phyloP scores from a whole-genome alignment of 2,329 filamentous ascomycete species.

The Alternaria postmessia region DNA sequence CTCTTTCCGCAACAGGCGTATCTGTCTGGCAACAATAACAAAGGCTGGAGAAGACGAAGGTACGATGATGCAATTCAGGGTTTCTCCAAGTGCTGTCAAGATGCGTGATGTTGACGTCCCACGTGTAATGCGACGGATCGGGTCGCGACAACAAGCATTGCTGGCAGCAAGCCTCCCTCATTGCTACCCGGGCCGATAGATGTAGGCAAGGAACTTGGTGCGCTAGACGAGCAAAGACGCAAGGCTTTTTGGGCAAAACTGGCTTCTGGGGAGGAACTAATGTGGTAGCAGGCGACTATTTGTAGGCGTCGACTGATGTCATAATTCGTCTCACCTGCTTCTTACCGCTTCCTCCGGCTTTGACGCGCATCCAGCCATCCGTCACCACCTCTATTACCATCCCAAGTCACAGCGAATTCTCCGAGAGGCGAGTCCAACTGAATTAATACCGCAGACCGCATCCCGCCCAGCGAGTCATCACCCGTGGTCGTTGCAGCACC shows the following conservation, averaged over 20 bases:
- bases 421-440: constrained; percentile 1
- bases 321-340: constrained; percentile 18
- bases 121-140: background rate
- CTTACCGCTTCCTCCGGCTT: constrained; percentile 20
- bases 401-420: constrained; percentile 9
- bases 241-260: constrained; percentile 4
- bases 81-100: background rate
- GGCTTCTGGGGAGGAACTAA: constrained; percentile 8
- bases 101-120: constrained; percentile 1
- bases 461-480: constrained; percentile 7
- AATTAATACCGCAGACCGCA: constrained; percentile 10
- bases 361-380: constrained; percentile 6
- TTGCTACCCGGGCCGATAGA: constrained; percentile 1
- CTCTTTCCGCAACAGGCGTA: background rate
- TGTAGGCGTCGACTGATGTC: constrained; percentile 17
- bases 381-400: constrained; percentile 8
- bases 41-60: background rate
- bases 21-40: background rate
- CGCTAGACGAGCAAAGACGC: constrained; percentile 2
- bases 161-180: constrained; percentile 1
- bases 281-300: constrained; percentile 13
- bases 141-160: constrained; percentile 3
- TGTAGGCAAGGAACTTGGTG: background rate
- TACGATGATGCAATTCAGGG: background rate
- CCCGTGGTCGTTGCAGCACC: constrained; percentile 25